phyloP scores from a whole-genome alignment of 495 filamentous ascomycete genomes.

The Annulohypoxylon bovei region DNA sequence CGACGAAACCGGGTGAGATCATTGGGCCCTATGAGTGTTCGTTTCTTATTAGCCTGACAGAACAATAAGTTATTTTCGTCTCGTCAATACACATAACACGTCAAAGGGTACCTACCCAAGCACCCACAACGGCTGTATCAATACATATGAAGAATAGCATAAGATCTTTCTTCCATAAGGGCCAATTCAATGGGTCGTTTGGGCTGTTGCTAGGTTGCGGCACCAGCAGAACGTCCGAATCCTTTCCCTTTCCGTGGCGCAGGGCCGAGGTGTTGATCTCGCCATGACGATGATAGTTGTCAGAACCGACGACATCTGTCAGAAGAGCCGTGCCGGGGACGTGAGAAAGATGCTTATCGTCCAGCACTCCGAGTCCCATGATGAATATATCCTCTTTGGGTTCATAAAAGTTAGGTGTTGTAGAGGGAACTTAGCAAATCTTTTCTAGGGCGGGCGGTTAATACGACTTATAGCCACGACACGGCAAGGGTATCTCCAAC shows the following conservation, averaged over 20 bases:
- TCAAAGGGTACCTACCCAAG: slow-evolving; percentile 30
- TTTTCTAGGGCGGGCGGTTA: not conserved
- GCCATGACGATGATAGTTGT: slow-evolving; percentile 28
- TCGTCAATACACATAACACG: not conserved
- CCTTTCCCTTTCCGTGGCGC: slow-evolving; percentile 53
- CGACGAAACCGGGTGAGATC: slow-evolving; percentile 49
- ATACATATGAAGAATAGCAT: slow-evolving; percentile 49
- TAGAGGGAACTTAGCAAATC: not conserved
- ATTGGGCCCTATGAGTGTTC: slow-evolving; percentile 50
- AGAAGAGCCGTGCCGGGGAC: slow-evolving; percentile 42
- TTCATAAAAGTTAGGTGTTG: not conserved
- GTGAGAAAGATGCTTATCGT: slow-evolving; percentile 38
- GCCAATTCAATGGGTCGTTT: slow-evolving; percentile 58
- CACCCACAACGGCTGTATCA: slow-evolving; percentile 50
- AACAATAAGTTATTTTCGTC: not conserved
- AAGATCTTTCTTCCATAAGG: slow-evolving; percentile 54
- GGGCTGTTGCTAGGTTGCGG: slow-evolving; percentile 58
- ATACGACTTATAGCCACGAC: slow-evolving; percentile 21
- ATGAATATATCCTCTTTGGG: not conserved
- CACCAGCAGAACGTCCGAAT: slow-evolving; percentile 53
- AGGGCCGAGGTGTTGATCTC: slow-evolving; percentile 39
- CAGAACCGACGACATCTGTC: slow-evolving; percentile 34
- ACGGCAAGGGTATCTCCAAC: slow-evolving; percentile 11
- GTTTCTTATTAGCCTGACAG: not conserved
- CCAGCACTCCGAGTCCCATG: slow-evolving; percentile 45